Evolutionary conservation across 2,329 filamentous ascomycete species (phyloP), one percentile per base, ranked within the genome.

Genomic region (Trichoderma sp.): DNA sequence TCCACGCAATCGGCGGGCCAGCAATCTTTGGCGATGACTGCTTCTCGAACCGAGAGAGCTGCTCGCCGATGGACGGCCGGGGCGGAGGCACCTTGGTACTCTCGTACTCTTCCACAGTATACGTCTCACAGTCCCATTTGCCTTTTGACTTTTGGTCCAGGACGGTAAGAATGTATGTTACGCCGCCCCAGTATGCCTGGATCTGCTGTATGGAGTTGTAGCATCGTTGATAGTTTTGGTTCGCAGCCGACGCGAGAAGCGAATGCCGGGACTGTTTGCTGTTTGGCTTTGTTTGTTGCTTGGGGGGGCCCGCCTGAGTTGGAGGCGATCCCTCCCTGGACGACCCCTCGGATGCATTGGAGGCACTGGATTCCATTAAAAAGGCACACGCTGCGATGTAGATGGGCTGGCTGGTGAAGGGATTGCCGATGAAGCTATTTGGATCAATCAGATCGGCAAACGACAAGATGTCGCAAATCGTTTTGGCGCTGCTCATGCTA

Each of bases 341-440:
- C 76, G 22, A 88, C 83, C 68, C 89, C 35, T 73, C 87, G 0
- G 90, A 90, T 25, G 90, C 89, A 70, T 89, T 89, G 15, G 90
- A 86, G 4, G 88, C 89, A 34, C 63, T 65, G 5, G 91, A 92
- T 75, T 97, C 93, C 80, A 93, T 92, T 17, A 97, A 81, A 72
- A 97, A 97, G 0, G 93, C 93, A 74, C 92, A 96, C 1, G 92
- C 93, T 1, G 93, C 93, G 69, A 97, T 94, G 73, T 96, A 97
- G 74, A 96, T 96, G 0, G 93, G 93, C 77, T 97, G 93, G 57
- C 91, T 93, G 0, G 92, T 95, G 71, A 97, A 97, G 0, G 93
- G 93, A 69, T 95, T 97, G 1, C 92, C 92, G 37, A 94, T 90
- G 67, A 94, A 92, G 72, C 92, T 94, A 76, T 92, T 93, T 0